Base-by-base conservation (phyloP, 1,284 basidiomycete genomes). In the Pyrrhoderma noxium region DNA sequence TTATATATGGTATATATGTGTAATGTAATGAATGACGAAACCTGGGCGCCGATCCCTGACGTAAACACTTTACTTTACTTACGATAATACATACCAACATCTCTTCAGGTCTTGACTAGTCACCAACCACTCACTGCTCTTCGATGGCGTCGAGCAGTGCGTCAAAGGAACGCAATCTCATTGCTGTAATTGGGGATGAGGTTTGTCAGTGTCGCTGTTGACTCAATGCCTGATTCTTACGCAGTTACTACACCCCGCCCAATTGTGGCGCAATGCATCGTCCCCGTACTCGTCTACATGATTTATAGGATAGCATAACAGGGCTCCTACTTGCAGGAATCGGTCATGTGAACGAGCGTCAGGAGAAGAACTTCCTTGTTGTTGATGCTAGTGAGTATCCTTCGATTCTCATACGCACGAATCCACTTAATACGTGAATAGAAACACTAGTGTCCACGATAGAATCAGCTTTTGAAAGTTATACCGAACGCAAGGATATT, bases 171-270 rank as follows among this genome's bases (percentile, higher is more conserved):
- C 79, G 93, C 50, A 88, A 78, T 56, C 72, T 96, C 39, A 77
- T 97, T 45, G 93, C 93, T 25, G 91, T 93, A 61, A 96, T 97
- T 56, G 94, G 93, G 38, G 93, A 97, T 67, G 93, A 97, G 74
- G 93, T 93, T 60, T 47, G 72, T 61, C 31, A 37, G 16, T 9
- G 35, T 16, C 16, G 9, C 35, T 16, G 9, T 11, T 37, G 35
- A 47, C 11, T 47, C 3, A 13, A 5, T 19, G 3, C 27, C 8
- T 37, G n/a, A 36, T 47, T 8, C 18, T 47, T 21, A 16, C 38
- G 5, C n/a, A 22, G n/a, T 7, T 40, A 22, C 5, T 18, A 40
- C 38, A n/a, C 38, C n/a, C 44, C 27, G 9, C 44, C 37, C 7
- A 39, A 14, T 27, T 47, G 42, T 25, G n/a, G 27, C 22, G 31